Conservation (phyloP, 108 stramenopile genomes). For the Mayamaea pseudoterrestris region DNA sequence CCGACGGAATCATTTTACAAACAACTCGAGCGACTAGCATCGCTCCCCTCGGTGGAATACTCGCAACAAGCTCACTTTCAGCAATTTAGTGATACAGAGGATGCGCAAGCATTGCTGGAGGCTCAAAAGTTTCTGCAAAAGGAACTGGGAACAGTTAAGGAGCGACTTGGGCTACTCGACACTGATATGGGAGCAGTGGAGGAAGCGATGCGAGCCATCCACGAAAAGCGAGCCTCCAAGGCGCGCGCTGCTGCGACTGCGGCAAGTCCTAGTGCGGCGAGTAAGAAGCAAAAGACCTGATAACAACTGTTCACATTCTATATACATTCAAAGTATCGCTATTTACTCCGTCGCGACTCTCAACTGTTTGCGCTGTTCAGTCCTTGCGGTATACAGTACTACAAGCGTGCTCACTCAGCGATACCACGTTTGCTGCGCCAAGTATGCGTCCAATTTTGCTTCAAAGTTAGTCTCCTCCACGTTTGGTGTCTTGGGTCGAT, state of each 20-base stretch:
- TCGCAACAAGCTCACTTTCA: slow-evolving; percentile 29
- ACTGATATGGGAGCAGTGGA: slow-evolving; percentile 40
- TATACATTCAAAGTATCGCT: too few species aligned
- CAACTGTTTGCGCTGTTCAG: too few species aligned
- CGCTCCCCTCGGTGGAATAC: slow-evolving; percentile 17
- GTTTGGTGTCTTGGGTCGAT: slow-evolving; percentile 32
- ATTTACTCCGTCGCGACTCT: too few species aligned
- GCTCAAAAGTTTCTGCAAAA: slow-evolving; percentile 55
- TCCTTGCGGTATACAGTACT: too few species aligned
- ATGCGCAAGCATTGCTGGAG: slow-evolving; percentile 38
- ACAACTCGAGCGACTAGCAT: slow-evolving; percentile 19
- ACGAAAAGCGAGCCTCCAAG: slow-evolving; percentile 8
- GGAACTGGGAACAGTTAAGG: slow-evolving; percentile 47
- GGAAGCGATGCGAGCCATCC: slow-evolving; percentile 12
- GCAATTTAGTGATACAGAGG: slow-evolving; percentile 46
- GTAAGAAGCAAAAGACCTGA: too few species aligned
- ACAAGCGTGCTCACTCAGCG: slow-evolving; percentile 1
- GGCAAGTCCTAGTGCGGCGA: slow-evolving; percentile 4
- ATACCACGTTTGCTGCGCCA: slow-evolving; percentile 65
- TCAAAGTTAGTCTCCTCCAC: slow-evolving; percentile 77
- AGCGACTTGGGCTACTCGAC: slow-evolving; percentile 40
- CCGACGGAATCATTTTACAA: slow-evolving; percentile 59
- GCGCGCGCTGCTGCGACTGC: slow-evolving; percentile 6
- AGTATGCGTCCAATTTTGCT: slow-evolving; percentile 50
- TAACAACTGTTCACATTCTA: too few species aligned